phyloP scores from a whole-genome alignment of 371 early-diverging fungal genomes.

The Mucor saturninus region DNA sequence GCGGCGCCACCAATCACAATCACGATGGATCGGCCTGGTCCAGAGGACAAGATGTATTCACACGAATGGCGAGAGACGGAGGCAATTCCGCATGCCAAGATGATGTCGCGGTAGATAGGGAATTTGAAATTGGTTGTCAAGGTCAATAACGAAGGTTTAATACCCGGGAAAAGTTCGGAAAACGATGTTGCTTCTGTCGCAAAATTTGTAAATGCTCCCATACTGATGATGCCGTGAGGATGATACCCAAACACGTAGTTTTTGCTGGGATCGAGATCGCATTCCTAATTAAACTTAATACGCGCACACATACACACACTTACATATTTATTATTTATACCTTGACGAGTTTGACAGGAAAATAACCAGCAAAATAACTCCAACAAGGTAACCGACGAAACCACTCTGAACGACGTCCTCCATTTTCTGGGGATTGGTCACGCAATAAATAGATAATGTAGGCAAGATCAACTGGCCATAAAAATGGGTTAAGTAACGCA shows the following conservation, averaged over 20 bases:
- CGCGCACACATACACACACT: neutral
- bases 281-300: slow-evolving; percentile 25
- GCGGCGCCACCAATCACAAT: slow-evolving; percentile 81
- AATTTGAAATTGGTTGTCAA: slow-evolving; percentile 62
- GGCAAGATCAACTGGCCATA: slow-evolving; percentile 65
- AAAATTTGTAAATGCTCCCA: slow-evolving; percentile 80
- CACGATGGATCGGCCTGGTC: slow-evolving; percentile 71
- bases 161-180: slow-evolving; percentile 66
- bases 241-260: slow-evolving; percentile 81
- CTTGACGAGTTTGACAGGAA: slow-evolving; percentile 74
- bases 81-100: slow-evolving; percentile 69
- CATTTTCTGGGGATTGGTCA: slow-evolving; percentile 62
- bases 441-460: slow-evolving; percentile 62
- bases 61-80: slow-evolving; percentile 76
- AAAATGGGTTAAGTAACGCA: slow-evolving; percentile 40
- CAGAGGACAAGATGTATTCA: slow-evolving; percentile 67
- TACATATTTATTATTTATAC: slow-evolving; percentile 33
- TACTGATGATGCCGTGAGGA: slow-evolving; percentile 81
- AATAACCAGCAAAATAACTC: slow-evolving; percentile 76
- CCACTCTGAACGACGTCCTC: slow-evolving; percentile 66
- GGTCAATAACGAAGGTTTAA: slow-evolving; percentile 60
- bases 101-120: slow-evolving; percentile 73
- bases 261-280: slow-evolving; percentile 76
- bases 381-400: slow-evolving; percentile 57
- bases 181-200: slow-evolving; percentile 70